Evolutionary conservation across 2,329 filamentous ascomycete genomes (phyloP).

Genomic region (Neobulgaria alba): DNA sequence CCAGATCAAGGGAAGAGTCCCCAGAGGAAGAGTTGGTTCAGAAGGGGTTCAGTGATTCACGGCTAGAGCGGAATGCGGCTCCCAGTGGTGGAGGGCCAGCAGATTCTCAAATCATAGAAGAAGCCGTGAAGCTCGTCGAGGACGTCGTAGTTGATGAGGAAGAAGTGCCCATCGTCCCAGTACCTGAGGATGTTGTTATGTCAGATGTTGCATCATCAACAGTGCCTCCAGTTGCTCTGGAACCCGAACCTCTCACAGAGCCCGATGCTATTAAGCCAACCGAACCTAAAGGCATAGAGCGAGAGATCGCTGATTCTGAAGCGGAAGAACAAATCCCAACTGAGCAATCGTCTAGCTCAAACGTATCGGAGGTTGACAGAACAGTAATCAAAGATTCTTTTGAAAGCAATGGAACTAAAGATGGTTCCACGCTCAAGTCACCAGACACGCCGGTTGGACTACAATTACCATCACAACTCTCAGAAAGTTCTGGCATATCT

Average conservation of each 20-base stretch:
- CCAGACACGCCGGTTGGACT: constrained; percentile 6
- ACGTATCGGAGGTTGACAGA: constrained; percentile 24
- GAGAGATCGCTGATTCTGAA: constrained; percentile 24
- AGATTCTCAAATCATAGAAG: constrained; percentile 10
- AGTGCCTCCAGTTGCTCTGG: too few relatives aligned
- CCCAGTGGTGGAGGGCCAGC: neutral
- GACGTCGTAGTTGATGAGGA: constrained; percentile 24
- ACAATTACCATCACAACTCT: constrained; percentile 2
- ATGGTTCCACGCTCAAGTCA: neutral
- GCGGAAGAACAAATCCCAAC: constrained; percentile 16
- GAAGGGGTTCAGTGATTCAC: constrained; percentile 2
- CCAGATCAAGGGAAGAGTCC: too few relatives aligned
- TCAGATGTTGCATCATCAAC: too few relatives aligned
- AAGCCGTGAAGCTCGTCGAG: constrained; percentile 17
- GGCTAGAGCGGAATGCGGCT: neutral
- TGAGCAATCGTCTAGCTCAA: too few relatives aligned
- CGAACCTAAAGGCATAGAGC: constrained; percentile 7
- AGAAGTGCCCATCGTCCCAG: constrained; percentile 19
- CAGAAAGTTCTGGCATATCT: constrained; percentile 6
- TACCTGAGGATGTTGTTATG: constrained; percentile 14
- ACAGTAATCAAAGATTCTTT: constrained; percentile 23
- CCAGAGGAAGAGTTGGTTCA: neutral
- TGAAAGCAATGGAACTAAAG: constrained; percentile 13
- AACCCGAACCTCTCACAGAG: too few relatives aligned
- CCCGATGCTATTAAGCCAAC: too few relatives aligned